Percentiles rank a stretch among this genome's conserved stretches.
These are phyloP conservation scores for Cystobasidium slooffiae DNA, from an alignment of 1,284 basidiomycete genomes.

Conservation along the genomic window DNA sequence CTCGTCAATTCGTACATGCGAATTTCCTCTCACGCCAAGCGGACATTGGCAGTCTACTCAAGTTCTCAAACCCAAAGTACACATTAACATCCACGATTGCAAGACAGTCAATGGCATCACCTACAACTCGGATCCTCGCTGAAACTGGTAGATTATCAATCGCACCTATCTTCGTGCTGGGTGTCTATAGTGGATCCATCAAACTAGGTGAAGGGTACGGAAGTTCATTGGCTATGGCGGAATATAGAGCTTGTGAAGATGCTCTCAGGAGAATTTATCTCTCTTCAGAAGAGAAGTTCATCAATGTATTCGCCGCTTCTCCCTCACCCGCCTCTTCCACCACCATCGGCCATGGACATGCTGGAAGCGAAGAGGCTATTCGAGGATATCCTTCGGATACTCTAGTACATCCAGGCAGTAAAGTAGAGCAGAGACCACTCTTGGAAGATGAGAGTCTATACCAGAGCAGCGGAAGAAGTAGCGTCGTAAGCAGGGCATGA, in stretches of 20 bases:
- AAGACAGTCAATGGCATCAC: slow-evolving; percentile 53
- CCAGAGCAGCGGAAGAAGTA: slow-evolving; percentile 40
- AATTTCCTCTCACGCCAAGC: slow-evolving; percentile 82
- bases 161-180: slow-evolving; percentile 89
- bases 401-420: slow-evolving; percentile 23
- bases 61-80: slow-evolving; percentile 65
- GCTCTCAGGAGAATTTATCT: slow-evolving; percentile 52
- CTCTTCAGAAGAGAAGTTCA: slow-evolving; percentile 33
- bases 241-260: slow-evolving; percentile 73
- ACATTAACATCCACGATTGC: slow-evolving; percentile 55
- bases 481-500: slow-evolving; percentile 3
- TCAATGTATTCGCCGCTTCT: slow-evolving; percentile 13
- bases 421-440: slow-evolving; percentile 4
- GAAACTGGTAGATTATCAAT: slow-evolving; percentile 89
- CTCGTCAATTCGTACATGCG: slow-evolving; percentile 80
- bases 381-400: slow-evolving; percentile 37
- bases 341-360: slow-evolving; percentile 1
- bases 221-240: slow-evolving; percentile 90
- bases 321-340: background rate
- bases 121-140: slow-evolving; percentile 72
- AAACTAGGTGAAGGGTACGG: slow-evolving; percentile 96
- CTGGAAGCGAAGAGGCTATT: background rate
- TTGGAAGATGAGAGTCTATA: slow-evolving; percentile 40
- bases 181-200: slow-evolving; percentile 79
- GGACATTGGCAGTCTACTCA: slow-evolving; percentile 81